These are phyloP conservation scores for Chytriomyces sp. DNA, from an alignment of 192 early-diverging fungal species.

Conservation along the genomic window DNA sequence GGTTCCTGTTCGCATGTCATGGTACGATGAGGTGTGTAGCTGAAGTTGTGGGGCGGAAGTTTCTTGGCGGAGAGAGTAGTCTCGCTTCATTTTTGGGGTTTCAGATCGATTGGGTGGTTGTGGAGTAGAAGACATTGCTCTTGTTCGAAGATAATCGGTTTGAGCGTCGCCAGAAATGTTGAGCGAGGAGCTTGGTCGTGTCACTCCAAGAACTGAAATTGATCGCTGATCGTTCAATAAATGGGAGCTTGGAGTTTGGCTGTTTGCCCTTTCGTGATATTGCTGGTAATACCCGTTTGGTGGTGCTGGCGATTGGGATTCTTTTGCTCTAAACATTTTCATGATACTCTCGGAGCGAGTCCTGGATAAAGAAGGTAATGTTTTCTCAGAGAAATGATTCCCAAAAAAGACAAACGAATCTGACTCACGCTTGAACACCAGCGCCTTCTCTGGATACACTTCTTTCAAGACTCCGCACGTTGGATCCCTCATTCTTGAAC, in stretches of 20 bases:
- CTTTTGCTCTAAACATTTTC: background rate
- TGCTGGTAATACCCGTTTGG: background rate
- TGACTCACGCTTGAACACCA: background rate
- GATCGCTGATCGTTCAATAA: background rate
- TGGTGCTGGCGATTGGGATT: background rate
- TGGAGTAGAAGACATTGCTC: background rate
- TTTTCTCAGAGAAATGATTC: too few relatives aligned
- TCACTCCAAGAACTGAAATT: background rate
- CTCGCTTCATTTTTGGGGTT: background rate
- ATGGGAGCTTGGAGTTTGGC: background rate
- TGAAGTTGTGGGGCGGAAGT: background rate
- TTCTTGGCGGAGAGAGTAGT: background rate
- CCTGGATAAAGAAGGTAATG: too few relatives aligned
- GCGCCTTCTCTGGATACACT: background rate
- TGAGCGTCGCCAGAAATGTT: background rate
- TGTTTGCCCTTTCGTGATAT: background rate
- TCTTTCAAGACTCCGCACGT: background rate
- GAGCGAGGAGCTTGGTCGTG: background rate
- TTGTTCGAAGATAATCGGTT: background rate
- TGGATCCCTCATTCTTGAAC: background rate
- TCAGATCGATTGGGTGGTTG: background rate
- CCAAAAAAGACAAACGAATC: too few relatives aligned
- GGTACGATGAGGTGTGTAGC: constrained; percentile 1
- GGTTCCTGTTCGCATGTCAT: background rate
- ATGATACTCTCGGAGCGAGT: background rate